Evolutionary conservation across 2,329 filamentous ascomycete genomes (phyloP).

Genomic region (Dactylellina leptospora): DNA sequence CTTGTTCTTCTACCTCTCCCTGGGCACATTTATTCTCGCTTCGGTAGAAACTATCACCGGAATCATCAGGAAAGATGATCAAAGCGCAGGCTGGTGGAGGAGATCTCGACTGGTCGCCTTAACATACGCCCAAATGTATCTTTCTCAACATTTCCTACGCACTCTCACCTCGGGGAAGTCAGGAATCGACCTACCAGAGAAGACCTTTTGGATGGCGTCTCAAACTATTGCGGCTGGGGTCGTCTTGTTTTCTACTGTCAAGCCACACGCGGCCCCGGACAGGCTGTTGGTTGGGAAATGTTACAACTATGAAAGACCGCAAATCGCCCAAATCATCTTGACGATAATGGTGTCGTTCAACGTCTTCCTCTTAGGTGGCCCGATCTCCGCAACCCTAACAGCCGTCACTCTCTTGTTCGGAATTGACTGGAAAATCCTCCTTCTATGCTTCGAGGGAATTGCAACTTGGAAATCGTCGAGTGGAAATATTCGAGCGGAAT

Average conservation of each 20-base stretch:
- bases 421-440: constrained; percentile 35
- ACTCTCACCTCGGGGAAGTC: constrained; percentile 21
- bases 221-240: constrained; percentile 36
- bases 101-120: constrained; percentile 38
- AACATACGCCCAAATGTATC: constrained; percentile 48
- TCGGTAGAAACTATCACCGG: constrained; percentile 29
- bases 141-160: constrained; percentile 41
- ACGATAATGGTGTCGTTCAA: constrained; percentile 28
- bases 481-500: constrained; percentile 15
- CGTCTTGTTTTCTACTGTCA: constrained; percentile 18
- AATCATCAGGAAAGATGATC: constrained; percentile 38
- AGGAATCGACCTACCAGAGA: constrained; percentile 20
- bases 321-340: constrained; percentile 31
- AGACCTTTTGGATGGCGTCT: constrained; percentile 48
- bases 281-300: constrained; percentile 31
- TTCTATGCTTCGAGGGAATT: constrained; percentile 21
- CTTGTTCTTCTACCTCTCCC: constrained; percentile 41
- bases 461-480: constrained; percentile 25
- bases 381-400: constrained; percentile 14
- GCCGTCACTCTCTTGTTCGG: constrained; percentile 8
- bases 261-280: not conserved
- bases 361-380: constrained; percentile 13
- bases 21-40: constrained; percentile 32
- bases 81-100: constrained; percentile 36
- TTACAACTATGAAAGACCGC: constrained; percentile 29